Evolutionary conservation across 225 moss, liverwort and hornwort genomes (phyloP).

Genomic region (Pseudisothecium myosuroides): DNA sequence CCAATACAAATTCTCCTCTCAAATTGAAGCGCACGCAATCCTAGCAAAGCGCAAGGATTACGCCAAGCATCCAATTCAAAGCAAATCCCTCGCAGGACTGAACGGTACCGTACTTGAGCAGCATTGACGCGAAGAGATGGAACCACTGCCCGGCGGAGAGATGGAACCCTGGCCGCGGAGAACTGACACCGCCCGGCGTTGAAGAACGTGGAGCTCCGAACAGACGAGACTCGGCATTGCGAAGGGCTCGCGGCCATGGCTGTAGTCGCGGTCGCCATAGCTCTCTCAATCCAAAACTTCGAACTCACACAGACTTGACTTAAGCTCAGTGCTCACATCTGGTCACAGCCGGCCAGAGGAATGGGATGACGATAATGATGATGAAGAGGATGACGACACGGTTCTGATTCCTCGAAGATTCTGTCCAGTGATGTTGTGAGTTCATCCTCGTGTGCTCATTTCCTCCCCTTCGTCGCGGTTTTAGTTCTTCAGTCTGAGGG

Average conservation of each 20-base stretch:
- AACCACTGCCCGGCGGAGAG: background rate
- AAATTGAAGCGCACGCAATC: background rate
- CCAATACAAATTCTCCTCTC: background rate
- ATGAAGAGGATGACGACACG: background rate
- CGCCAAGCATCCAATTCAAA: background rate
- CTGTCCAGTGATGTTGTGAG: background rate
- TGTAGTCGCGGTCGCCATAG: constrained; percentile 9
- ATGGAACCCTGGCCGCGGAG: background rate
- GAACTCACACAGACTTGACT: background rate
- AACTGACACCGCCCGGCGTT: constrained; percentile 7
- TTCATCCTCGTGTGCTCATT: background rate
- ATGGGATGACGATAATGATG: constrained; percentile 1
- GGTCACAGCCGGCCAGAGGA: background rate
- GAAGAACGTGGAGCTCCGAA: constrained; percentile 16
- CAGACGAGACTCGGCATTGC: constrained; percentile 4
- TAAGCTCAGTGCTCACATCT: background rate
- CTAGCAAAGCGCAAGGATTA: background rate
- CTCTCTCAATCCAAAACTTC: background rate
- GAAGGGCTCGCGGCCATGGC: background rate
- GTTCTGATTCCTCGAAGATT: background rate
- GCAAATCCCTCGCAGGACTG: background rate
- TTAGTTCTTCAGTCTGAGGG: background rate
- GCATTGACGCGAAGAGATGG: constrained; percentile 22
- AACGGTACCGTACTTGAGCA: constrained; percentile 1
- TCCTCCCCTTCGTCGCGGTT: background rate